These are phyloP conservation scores for Lentinula guzmanii DNA, from an alignment of 768 basidiomycete species.

Conservation along the genomic window DNA sequence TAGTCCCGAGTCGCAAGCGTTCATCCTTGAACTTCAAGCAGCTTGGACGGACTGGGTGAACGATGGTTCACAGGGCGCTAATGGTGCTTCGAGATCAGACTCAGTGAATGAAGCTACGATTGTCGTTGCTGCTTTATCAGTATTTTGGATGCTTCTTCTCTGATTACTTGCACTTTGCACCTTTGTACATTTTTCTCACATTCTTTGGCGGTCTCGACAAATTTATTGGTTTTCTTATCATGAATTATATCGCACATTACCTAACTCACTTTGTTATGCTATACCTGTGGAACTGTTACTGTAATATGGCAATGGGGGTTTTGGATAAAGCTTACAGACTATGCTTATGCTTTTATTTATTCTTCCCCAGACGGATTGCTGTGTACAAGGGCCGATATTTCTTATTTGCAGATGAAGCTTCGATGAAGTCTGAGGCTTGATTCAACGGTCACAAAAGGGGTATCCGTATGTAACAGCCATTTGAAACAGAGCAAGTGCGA, in stretches of 20 bases:
- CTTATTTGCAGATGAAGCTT: no score
- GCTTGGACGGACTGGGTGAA: slow-evolving; percentile 73
- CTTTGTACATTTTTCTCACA: not conserved
- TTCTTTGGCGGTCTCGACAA: not conserved
- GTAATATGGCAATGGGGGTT: not conserved
- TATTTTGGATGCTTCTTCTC: not conserved
- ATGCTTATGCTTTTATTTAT: not conserved
- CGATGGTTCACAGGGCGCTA: slow-evolving; percentile 48
- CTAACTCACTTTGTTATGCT: not conserved
- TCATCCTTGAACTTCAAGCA: slow-evolving; percentile 62
- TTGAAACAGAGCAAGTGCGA: no score
- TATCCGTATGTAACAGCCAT: no score
- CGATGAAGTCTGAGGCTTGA: no score
- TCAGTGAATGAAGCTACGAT: not conserved
- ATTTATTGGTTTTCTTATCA: not conserved
- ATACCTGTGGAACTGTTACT: not conserved
- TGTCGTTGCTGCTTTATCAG: not conserved
- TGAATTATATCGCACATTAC: not conserved
- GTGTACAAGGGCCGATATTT: no score
- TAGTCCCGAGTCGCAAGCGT: slow-evolving; percentile 77
- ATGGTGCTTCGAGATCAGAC: slow-evolving; percentile 19
- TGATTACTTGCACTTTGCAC: not conserved
- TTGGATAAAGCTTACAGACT: not conserved
- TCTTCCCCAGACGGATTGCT: no score
- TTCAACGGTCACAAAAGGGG: no score